phyloP scores from a whole-genome alignment of 148 eudicot genomes.

The Amaranthus hypochondriacus region DNA sequence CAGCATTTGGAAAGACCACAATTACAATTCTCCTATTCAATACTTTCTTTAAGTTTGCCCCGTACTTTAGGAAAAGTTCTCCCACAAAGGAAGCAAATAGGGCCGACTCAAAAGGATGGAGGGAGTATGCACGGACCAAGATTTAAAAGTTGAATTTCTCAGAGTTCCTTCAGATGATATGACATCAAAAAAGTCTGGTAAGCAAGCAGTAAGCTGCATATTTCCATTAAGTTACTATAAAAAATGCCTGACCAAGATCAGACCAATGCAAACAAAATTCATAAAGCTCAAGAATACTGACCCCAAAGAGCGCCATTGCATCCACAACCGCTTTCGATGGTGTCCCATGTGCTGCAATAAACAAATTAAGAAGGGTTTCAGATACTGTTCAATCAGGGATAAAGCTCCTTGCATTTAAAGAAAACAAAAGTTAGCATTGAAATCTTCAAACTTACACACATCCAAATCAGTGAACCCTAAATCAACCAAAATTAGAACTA shows the following conservation, averaged over 20 bases:
- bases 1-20: too few species aligned
- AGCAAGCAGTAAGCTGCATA: background rate
- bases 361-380: slow-evolving; percentile 12
- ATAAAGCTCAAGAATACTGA: slow-evolving; percentile 30
- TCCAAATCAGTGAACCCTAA: background rate
- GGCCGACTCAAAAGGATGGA: too few species aligned
- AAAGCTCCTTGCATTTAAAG: background rate
- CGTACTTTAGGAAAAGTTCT: too few species aligned
- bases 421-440: background rate
- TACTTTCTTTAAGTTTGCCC: too few species aligned
- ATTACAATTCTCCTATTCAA: too few species aligned
- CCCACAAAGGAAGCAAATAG: too few species aligned
- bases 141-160: background rate
- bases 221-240: background rate
- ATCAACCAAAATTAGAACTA: background rate
- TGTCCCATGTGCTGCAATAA: slow-evolving; percentile 68
- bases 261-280: background rate
- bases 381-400: slow-evolving; percentile 10
- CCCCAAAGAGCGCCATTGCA: slow-evolving; percentile 91
- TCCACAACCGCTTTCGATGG: slow-evolving; percentile 85
- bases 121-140: background rate
- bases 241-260: background rate
- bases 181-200: background rate
- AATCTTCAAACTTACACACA: background rate
- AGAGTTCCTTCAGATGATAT: background rate